Evolutionary conservation across 2,329 filamentous ascomycete species (phyloP).

Genomic region (Harringtonia lauricola): DNA sequence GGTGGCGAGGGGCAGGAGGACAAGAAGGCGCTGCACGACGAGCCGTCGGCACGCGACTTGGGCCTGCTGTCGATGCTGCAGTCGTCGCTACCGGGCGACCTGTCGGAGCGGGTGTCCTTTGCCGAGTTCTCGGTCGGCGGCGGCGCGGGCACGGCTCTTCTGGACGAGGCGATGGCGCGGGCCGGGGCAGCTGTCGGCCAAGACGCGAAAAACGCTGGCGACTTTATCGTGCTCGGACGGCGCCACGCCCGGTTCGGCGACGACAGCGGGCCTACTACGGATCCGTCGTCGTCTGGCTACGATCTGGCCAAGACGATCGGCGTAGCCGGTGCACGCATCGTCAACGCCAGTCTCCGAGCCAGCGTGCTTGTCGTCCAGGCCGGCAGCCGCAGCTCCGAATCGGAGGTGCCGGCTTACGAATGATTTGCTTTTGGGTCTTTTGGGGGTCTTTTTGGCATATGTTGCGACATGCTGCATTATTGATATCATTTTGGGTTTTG

Average conservation of each 20-base stretch:
- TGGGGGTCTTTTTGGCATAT: background rate
- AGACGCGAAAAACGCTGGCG: slow-evolving; percentile 54
- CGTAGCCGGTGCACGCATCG: slow-evolving; percentile 47
- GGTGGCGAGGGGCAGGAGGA: slow-evolving; percentile 8
- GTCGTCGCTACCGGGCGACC: slow-evolving; percentile 20
- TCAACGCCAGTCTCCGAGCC: slow-evolving; percentile 46
- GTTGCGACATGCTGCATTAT: too few species aligned
- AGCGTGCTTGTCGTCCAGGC: slow-evolving; percentile 64
- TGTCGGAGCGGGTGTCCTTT: slow-evolving; percentile 33
- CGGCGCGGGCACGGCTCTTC: slow-evolving; percentile 24
- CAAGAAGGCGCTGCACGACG: slow-evolving; percentile 12
- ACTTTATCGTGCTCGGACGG: slow-evolving; percentile 58
- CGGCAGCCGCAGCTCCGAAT: slow-evolving; percentile 15
- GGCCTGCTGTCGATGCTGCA: slow-evolving; percentile 23
- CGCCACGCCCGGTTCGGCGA: slow-evolving; percentile 23
- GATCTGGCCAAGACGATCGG: slow-evolving; percentile 45
- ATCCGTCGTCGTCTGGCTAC: slow-evolving; percentile 14
- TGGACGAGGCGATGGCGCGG: slow-evolving; percentile 35
- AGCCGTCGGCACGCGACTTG: slow-evolving; percentile 22
- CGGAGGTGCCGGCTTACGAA: background rate
- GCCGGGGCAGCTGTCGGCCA: slow-evolving; percentile 49
- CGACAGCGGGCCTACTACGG: slow-evolving; percentile 7
- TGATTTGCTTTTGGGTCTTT: background rate
- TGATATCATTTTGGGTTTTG: too few species aligned
- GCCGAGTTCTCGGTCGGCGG: slow-evolving; percentile 27